A percentile compares a stretch with the other conserved stretches of the same genome.
phyloP scores from a whole-genome alignment of 305 asterid species.

The Rubia balearica region DNA sequence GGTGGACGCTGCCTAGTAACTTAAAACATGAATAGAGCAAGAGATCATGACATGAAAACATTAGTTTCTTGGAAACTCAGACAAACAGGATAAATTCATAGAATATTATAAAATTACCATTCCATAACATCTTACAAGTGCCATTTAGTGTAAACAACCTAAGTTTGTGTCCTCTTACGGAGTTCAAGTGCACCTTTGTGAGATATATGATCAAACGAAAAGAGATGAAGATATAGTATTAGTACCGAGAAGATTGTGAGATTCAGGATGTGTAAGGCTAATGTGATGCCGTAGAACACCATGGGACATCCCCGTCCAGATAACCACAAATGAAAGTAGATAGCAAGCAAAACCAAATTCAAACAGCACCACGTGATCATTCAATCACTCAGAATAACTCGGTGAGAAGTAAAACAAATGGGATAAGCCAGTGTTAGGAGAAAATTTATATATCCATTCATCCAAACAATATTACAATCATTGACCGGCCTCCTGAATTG shows the following conservation, averaged over 20 bases:
- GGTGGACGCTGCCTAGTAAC: too few species aligned
- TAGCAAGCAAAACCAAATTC: constrained; percentile 27
- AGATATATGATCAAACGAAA: neutral
- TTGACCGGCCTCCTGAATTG: too few species aligned
- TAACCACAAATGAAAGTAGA: constrained; percentile 62
- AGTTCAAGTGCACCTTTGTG: neutral
- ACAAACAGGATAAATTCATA: too few species aligned
- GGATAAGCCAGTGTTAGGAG: constrained; percentile 15
- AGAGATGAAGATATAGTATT: neutral
- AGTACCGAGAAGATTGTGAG: constrained; percentile 56
- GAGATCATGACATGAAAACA: too few species aligned
- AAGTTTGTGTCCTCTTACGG: neutral
- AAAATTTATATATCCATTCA: neutral
- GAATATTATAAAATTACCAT: too few species aligned
- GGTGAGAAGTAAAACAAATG: too few species aligned
- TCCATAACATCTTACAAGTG: neutral
- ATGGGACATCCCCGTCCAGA: constrained; percentile 78
- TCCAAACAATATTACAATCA: too few species aligned
- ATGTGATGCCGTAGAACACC: constrained; percentile 65
- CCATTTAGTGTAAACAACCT: neutral
- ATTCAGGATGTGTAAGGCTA: constrained; percentile 47
- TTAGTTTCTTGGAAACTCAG: too few species aligned
- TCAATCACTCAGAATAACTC: too few species aligned
- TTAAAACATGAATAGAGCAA: too few species aligned
- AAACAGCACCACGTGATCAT: too few species aligned